phyloP scores from a whole-genome alignment of 108 stramenopile genomes.

The Cyclostephanos invisitatus region DNA sequence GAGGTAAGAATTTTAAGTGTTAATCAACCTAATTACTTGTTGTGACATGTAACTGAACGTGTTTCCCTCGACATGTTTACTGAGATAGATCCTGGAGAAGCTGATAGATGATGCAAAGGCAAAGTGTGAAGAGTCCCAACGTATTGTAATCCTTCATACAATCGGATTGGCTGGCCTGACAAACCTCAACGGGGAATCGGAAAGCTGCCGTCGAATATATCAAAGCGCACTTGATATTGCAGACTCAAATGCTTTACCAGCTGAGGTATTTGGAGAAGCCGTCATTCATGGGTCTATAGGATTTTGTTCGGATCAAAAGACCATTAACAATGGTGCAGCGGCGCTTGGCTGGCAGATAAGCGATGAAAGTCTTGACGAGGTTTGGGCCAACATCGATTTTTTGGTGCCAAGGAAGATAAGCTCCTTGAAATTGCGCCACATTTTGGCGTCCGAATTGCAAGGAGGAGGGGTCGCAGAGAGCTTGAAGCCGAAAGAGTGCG shows the following conservation, averaged over 20 bases:
- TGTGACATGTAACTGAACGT: slow-evolving; percentile 19
- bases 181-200: slow-evolving; percentile 55
- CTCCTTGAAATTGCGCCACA: slow-evolving; percentile 35
- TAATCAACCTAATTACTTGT: neutral
- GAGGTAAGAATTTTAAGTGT: slow-evolving; percentile 1
- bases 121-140: slow-evolving; percentile 69
- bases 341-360: slow-evolving; percentile 50
- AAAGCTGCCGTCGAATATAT: slow-evolving; percentile 36
- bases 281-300: slow-evolving; percentile 49
- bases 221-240: slow-evolving; percentile 48
- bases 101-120: slow-evolving; percentile 67
- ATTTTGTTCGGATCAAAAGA: slow-evolving; percentile 30
- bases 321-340: slow-evolving; percentile 35
- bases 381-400: slow-evolving; percentile 63
- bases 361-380: slow-evolving; percentile 5
- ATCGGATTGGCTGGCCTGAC: slow-evolving; percentile 65
- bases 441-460: slow-evolving; percentile 25
- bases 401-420: slow-evolving; percentile 44
- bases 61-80: slow-evolving; percentile 31
- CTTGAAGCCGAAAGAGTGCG: slow-evolving; percentile 44
- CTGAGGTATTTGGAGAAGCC: slow-evolving; percentile 45
- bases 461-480: neutral
- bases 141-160: slow-evolving; percentile 57
- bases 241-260: slow-evolving; percentile 55
- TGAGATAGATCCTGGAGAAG: slow-evolving; percentile 59